Conservation (phyloP, 169 alveolate genomes). For the Blepharisma undulans region DNA sequence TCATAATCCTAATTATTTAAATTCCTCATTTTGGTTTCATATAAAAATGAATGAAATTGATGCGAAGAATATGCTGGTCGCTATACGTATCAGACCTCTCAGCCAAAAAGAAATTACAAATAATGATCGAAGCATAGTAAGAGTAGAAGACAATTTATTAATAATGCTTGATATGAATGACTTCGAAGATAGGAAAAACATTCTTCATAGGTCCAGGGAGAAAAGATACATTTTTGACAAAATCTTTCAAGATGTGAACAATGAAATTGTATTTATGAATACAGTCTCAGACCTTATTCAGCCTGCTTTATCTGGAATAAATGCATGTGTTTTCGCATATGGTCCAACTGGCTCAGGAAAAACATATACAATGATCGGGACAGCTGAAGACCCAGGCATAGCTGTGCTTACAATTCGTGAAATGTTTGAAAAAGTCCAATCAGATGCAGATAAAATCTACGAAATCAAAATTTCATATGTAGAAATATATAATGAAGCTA, state of each 20-base stretch:
- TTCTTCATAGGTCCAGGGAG: slow-evolving; percentile 73
- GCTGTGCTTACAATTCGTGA: slow-evolving; percentile 75
- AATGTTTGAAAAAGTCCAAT: slow-evolving; percentile 65
- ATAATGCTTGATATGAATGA: slow-evolving; percentile 72
- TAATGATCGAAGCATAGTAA: slow-evolving; percentile 63
- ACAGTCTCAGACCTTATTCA: slow-evolving; percentile 67
- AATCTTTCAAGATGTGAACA: slow-evolving; percentile 63
- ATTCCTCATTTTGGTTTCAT: not conserved
- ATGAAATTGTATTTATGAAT: slow-evolving; percentile 65
- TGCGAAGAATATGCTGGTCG: slow-evolving; percentile 66
- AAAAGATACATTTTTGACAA: slow-evolving; percentile 75
- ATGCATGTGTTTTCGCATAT: slow-evolving; percentile 85
- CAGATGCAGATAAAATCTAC: slow-evolving; percentile 59
- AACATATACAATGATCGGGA: slow-evolving; percentile 87
- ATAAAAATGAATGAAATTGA: not conserved
- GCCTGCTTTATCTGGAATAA: slow-evolving; percentile 76
- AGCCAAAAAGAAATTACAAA: slow-evolving; percentile 56
- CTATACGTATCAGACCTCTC: slow-evolving; percentile 82
- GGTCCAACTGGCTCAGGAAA: slow-evolving; percentile 89
- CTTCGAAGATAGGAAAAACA: slow-evolving; percentile 71
- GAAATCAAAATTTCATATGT: slow-evolving; percentile 88
- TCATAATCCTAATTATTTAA: not conserved
- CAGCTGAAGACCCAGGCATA: slow-evolving; percentile 72
- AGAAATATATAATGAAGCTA: slow-evolving; percentile 96
- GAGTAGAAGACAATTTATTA: slow-evolving; percentile 66